Evolutionary conservation across 108 stramenopile genomes (phyloP).

Genomic region (Aurantiochytrium sp.): DNA sequence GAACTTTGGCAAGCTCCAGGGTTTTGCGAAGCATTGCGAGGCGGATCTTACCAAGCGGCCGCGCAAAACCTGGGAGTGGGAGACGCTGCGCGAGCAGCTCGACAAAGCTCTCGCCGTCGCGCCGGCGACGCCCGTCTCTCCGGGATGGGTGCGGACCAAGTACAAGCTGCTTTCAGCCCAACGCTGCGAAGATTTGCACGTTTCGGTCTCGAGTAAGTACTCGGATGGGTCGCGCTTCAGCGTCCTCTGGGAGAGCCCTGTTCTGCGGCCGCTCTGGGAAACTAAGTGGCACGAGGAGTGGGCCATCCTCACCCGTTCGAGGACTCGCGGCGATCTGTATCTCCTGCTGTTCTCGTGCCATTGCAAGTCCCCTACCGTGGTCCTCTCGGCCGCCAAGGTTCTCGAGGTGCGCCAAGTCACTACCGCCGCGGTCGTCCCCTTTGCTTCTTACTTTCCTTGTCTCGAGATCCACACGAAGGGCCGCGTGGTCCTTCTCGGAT

Average conservation of each 20-base stretch:
- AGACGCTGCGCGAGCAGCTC: background rate
- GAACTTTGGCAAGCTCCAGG: background rate
- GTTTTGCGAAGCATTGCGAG: background rate
- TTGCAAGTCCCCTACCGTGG: background rate
- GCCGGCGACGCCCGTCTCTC: background rate
- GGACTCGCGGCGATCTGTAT: background rate
- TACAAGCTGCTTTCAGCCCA: background rate
- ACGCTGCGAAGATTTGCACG: background rate
- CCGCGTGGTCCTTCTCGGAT: background rate
- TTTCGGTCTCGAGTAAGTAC: background rate
- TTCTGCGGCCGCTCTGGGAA: conserved; percentile 7
- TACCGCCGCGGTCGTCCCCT: background rate
- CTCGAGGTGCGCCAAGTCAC: background rate
- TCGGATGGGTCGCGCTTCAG: background rate
- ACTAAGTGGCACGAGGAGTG: conserved; percentile 18
- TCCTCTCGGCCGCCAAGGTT: background rate
- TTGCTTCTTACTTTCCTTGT: background rate
- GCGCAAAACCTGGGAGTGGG: conserved; percentile 15
- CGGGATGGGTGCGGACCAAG: background rate
- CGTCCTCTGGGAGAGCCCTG: background rate
- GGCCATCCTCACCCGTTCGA: background rate
- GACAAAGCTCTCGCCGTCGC: background rate
- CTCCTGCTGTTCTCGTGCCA: background rate
- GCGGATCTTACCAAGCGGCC: background rate
- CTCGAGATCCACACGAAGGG: background rate